Evolutionary conservation across 208 protist genomes (phyloP).

Genomic region (Phytomonas francai): DNA sequence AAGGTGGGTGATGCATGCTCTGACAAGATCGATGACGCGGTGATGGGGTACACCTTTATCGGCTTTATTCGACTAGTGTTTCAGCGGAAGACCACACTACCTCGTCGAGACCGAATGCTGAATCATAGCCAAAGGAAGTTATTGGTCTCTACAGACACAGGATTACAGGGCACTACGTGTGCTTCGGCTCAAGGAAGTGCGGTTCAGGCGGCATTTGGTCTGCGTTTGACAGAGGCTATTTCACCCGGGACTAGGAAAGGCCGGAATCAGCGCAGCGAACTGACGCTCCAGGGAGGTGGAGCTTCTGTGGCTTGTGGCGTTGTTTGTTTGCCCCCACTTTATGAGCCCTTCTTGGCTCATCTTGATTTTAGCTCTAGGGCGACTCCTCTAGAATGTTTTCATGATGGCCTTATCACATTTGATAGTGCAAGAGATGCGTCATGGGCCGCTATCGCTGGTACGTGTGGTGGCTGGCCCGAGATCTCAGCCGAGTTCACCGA

Average conservation of each 20-base stretch:
- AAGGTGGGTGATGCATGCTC: background rate
- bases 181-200: background rate
- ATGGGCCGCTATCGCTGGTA: background rate
- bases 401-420: background rate
- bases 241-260: background rate
- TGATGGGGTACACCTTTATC: background rate
- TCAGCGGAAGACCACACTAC: background rate
- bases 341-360: background rate
- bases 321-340: background rate
- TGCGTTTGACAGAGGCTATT: background rate
- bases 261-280: background rate
- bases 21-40: background rate
- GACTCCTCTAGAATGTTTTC: background rate
- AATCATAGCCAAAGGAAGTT: background rate
- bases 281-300: background rate
- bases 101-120: background rate
- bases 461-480: background rate
- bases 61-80: slow-evolving; percentile 5
- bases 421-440: background rate
- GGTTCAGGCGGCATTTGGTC: background rate
- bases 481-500: background rate
- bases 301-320: background rate
- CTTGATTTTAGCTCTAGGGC: background rate
- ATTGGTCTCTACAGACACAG: background rate
- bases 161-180: background rate